phyloP scores from a whole-genome alignment of 169 alveolate genomes.

The Cryptosporidium viatorum region DNA sequence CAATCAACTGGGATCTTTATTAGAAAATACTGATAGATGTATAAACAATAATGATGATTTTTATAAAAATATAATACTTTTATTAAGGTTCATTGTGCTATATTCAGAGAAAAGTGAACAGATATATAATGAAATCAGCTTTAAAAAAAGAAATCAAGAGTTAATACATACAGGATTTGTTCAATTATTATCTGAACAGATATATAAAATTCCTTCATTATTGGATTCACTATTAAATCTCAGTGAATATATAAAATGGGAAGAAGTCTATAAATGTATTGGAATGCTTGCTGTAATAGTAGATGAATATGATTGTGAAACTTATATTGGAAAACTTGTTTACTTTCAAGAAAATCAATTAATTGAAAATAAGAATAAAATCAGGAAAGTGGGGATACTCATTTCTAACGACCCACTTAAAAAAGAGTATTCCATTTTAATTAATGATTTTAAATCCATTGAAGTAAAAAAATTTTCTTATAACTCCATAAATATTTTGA shows the following conservation, averaged over 20 bases:
- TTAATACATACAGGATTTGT: neutral
- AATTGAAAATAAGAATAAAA: neutral
- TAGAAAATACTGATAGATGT: neutral
- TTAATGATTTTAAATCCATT: neutral
- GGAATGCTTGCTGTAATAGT: conserved; percentile 29
- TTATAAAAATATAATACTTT: conserved; percentile 10
- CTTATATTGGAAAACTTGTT: conserved; percentile 10
- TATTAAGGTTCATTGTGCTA: conserved; percentile 6
- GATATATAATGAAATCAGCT: neutral
- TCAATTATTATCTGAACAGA: conserved; percentile 1
- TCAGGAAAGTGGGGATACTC: conserved; percentile 8
- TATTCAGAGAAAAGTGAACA: neutral
- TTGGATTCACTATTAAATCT: neutral
- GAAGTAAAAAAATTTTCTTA: conserved; percentile 1
- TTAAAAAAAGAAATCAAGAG: neutral
- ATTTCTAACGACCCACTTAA: conserved; percentile 31
- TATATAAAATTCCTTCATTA: conserved; percentile 11
- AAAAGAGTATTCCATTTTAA: conserved; percentile 6
- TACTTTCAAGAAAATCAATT: neutral
- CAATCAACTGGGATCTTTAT: neutral
- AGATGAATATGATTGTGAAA: conserved; percentile 29
- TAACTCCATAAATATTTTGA: neutral
- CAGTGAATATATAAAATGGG: neutral
- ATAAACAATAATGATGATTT: neutral
- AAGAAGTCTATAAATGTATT: conserved; percentile 27